Evolutionary conservation across 1,284 basidiomycete genomes (phyloP), one percentile per base, ranked within the genome.

Genomic region (Sporisorium scitamineum): DNA sequence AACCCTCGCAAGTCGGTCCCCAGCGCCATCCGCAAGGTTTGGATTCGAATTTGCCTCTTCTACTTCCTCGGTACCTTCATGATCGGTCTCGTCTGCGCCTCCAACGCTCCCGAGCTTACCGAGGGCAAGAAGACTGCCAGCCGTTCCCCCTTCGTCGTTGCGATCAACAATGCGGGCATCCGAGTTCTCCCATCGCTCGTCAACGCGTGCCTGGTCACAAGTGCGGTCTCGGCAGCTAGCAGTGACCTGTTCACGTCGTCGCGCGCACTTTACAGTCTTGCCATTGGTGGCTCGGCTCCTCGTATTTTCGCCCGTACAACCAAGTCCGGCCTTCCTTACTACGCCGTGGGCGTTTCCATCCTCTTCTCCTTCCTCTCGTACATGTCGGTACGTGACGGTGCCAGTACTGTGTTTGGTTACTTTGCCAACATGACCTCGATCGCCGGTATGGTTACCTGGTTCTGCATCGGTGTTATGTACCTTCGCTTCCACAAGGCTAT

Each of bases 141-240:
- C 32, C 56, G 63, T 27, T 76, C 69, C 5, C 76, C 80, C 22
- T 81, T 80, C 45, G 80, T 81, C 34, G 48, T 79, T 91, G 80
- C 81, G 34, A 72, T 86, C 65, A 57, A 61, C 4, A 47, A 47
- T 11, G 62, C 63, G 1, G 72, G 80, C n/a, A 86, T 86, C 58
- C 80, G 90, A 76, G 88, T 87, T n/a, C 50, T 83, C 0, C 81
- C 81, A 0, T 54, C 51, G 2, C 39, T 82, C 22, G 92, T 95
- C 86, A 96, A 96, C 84, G 94, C 94, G 37, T 87, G 87, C 34
- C 84, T 93, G 29, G 88, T 93, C 61, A 90, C 91, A 18, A 92
- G 92, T 0, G 94, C 94, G 1, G 92, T 92, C 89, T 94, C 93
- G 7, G 93, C 94, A 7, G 93, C 92, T 6, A 92, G 90, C 45